phyloP scores from a whole-genome alignment of 129 eudicot species.

The Pulicaria dysenterica region DNA sequence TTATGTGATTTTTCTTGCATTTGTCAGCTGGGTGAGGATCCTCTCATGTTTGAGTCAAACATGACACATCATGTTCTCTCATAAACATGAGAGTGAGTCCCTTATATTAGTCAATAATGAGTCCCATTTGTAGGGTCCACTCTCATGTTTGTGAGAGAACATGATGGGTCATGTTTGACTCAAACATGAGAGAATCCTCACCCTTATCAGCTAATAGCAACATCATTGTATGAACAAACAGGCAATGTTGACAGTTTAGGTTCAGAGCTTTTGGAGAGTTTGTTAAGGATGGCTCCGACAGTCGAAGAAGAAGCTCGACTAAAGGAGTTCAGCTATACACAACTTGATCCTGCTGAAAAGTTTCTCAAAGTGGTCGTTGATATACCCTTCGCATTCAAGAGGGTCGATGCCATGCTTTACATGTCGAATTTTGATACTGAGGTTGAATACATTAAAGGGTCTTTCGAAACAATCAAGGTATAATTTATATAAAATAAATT shows the following conservation, averaged over 20 bases:
- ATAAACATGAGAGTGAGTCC: no score
- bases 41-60: no score
- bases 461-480: conserved; percentile 78
- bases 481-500: no score
- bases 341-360: conserved; percentile 68
- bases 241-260: conserved; percentile 75
- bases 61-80: no score
- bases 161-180: no score
- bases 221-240: conserved; percentile 37
- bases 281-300: conserved; percentile 79
- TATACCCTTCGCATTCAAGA: conserved; percentile 79
- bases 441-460: conserved; percentile 66
- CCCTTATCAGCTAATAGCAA: background rate
- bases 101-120: no score
- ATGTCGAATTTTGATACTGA: conserved; percentile 70
- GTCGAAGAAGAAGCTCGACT: conserved; percentile 67
- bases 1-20: no score
- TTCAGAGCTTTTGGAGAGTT: conserved; percentile 69
- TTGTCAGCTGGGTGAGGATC: no score
- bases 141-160: no score
- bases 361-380: conserved; percentile 68
- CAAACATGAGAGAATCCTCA: no score
- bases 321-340: conserved; percentile 49
- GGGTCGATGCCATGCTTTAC: conserved; percentile 84
- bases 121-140: no score